Evolutionary conservation across 257 asterid species (phyloP).

Genomic region (Jaltomata sinuosa): DNA sequence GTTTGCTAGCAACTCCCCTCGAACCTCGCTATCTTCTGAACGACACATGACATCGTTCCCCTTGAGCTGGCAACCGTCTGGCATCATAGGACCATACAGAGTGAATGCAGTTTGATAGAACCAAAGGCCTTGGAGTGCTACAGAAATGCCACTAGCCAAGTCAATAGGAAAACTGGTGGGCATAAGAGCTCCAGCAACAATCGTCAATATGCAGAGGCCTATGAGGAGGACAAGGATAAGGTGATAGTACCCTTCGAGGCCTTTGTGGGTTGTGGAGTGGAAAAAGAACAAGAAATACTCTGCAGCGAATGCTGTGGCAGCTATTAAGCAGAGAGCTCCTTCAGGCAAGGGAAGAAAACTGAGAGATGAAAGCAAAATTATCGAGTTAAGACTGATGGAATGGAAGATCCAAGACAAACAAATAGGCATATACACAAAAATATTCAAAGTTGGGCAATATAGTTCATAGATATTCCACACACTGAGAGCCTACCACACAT

Average conservation of each 20-base stretch:
- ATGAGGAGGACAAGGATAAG: constrained; percentile 81
- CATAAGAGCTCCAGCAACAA: constrained; percentile 62
- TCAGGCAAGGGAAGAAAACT: constrained; percentile 79
- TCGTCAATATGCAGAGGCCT: constrained; percentile 65
- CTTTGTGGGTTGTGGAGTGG: constrained; percentile 92
- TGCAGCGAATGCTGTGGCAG: constrained; percentile 74
- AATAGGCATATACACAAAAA: neutral
- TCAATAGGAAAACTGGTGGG: constrained; percentile 80
- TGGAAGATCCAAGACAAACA: neutral
- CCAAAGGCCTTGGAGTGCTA: constrained; percentile 96
- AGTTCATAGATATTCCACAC: neutral
- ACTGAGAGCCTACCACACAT: neutral
- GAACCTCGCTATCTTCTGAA: constrained; percentile 46
- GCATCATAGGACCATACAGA: constrained; percentile 95
- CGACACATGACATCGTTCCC: constrained; percentile 40
- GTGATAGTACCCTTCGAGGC: constrained; percentile 93
- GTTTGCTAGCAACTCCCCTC: constrained; percentile 70
- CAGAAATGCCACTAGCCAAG: constrained; percentile 57
- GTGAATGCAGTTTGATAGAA: constrained; percentile 96
- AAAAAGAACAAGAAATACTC: constrained; percentile 83
- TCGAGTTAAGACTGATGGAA: neutral
- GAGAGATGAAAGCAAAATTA: constrained; percentile 9
- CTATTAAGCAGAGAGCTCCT: constrained; percentile 61
- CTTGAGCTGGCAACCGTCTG: constrained; percentile 58
- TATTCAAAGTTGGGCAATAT: neutral